Evolutionary conservation across 2,329 filamentous ascomycete species (phyloP).

Genomic region (Cercospora sojina): DNA sequence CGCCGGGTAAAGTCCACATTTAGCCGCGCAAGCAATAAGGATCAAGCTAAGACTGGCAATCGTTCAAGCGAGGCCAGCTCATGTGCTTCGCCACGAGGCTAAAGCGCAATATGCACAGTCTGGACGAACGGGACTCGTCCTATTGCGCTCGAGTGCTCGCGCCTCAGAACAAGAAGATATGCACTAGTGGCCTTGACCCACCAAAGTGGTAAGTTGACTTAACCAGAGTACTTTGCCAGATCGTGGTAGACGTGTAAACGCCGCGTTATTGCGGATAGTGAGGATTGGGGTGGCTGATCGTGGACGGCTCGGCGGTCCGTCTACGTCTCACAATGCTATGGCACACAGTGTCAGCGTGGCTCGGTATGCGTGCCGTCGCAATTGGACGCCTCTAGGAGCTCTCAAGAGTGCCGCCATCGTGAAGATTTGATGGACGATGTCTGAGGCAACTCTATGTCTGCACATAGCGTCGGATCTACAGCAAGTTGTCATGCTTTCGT

Average conservation of each 20-base stretch:
- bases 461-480: neutral
- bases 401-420: neutral
- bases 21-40: constrained; percentile 6
- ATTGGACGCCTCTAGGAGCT: neutral
- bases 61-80: constrained; percentile 5
- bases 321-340: neutral
- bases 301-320: neutral
- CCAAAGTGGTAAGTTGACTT: neutral
- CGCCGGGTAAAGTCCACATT: constrained; percentile 9
- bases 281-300: neutral
- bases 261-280: neutral
- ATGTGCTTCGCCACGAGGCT: constrained; percentile 4
- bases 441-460: neutral
- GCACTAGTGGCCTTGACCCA: neutral
- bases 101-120: constrained; percentile 1
- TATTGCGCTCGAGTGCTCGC: neutral
- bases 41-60: neutral
- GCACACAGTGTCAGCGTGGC: neutral
- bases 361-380: neutral
- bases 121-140: neutral
- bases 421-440: neutral
- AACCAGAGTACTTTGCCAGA: neutral
- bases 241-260: neutral
- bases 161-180: neutral
- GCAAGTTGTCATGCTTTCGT: neutral